phyloP scores from a whole-genome alignment of 129 eudicot genomes.

The Arctium minus region DNA sequence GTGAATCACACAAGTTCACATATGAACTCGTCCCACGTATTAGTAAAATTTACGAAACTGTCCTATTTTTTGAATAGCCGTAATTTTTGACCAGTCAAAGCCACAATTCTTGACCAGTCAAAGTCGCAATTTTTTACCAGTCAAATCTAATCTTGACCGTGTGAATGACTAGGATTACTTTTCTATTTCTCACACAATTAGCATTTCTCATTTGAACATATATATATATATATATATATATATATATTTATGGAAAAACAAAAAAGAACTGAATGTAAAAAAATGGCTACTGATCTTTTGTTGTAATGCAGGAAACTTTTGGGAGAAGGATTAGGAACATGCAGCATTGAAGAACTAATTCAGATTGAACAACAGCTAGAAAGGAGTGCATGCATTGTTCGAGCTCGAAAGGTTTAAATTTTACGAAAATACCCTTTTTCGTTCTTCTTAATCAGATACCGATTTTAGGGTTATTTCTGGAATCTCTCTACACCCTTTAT shows the following conservation, averaged over 20 bases:
- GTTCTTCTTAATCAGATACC: background rate
- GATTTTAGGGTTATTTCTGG: constrained; percentile 10
- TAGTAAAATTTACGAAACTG: too few relatives aligned
- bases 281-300: background rate
- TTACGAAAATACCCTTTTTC: background rate
- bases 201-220: too few relatives aligned
- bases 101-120: too few relatives aligned
- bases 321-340: constrained; percentile 75
- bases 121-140: too few relatives aligned
- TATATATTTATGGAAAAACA: background rate
- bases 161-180: too few relatives aligned
- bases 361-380: constrained; percentile 75
- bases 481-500: background rate
- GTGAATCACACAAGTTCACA: too few relatives aligned
- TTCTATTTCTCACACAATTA: too few relatives aligned
- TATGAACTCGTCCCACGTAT: too few relatives aligned
- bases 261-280: background rate
- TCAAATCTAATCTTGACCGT: too few relatives aligned
- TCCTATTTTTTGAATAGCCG: too few relatives aligned
- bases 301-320: constrained; percentile 55
- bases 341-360: constrained; percentile 71
- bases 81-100: too few relatives aligned
- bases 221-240: too few relatives aligned
- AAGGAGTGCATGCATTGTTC: constrained; percentile 53
- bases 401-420: constrained; percentile 71